Evolutionary conservation across 2,329 filamentous ascomycete species (phyloP).

Genomic region (Botrytis galanthina): DNA sequence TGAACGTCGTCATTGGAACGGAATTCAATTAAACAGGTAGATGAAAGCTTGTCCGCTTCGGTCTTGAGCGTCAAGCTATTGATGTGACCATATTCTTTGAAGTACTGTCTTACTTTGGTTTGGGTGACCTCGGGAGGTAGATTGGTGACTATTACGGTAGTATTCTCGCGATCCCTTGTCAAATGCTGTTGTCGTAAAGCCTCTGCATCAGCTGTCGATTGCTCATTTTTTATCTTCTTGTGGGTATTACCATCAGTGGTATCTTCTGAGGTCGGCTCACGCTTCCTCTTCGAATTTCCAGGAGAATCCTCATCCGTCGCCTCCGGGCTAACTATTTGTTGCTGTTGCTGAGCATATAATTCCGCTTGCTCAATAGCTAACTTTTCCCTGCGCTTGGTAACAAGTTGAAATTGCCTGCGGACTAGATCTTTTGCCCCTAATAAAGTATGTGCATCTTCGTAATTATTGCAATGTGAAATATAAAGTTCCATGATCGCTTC

Average conservation of each 20-base stretch:
- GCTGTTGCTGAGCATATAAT: slow-evolving; percentile 45
- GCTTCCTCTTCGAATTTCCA: slow-evolving; percentile 66
- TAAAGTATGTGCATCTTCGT: slow-evolving; percentile 75
- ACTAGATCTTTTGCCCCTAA: slow-evolving; percentile 72
- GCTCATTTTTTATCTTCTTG: slow-evolving; percentile 62
- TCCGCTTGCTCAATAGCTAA: slow-evolving; percentile 62
- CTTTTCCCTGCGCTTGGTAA: slow-evolving; percentile 61
- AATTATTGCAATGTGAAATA: slow-evolving; percentile 80
- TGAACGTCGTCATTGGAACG: slow-evolving; percentile 74
- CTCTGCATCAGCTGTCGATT: slow-evolving; percentile 40
- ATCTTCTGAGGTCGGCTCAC: slow-evolving; percentile 55
- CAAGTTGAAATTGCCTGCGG: slow-evolving; percentile 63
- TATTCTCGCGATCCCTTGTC: slow-evolving; percentile 87
- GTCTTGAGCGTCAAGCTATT: slow-evolving; percentile 69
- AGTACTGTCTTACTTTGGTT: slow-evolving; percentile 80
- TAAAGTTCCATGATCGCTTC: slow-evolving; percentile 74
- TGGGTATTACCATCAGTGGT: slow-evolving; percentile 48
- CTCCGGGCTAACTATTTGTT: slow-evolving; percentile 37
- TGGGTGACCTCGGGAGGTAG: slow-evolving; percentile 69
- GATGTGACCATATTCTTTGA: slow-evolving; percentile 84
- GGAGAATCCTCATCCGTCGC: slow-evolving; percentile 29
- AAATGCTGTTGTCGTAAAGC: slow-evolving; percentile 42
- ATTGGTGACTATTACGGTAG: slow-evolving; percentile 77
- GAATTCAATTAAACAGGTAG: slow-evolving; percentile 82
- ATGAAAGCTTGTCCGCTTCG: slow-evolving; percentile 58